Conservation (phyloP, 2,329 filamentous ascomycete species). For the Penicillium brasilianum region DNA sequence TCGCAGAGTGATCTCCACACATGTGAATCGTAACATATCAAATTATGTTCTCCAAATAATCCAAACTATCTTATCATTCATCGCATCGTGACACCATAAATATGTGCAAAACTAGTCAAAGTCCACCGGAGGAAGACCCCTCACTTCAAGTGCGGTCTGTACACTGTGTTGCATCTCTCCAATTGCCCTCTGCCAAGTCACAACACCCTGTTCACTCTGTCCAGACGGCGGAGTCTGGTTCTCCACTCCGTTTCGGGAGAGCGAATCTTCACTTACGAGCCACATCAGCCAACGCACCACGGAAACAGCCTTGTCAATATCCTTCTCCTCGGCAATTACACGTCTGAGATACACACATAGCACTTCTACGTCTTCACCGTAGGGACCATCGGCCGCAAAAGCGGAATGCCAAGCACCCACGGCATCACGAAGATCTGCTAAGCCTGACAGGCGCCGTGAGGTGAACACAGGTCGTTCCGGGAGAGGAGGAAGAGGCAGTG, state of each 20-base stretch:
- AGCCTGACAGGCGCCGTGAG: constrained; percentile 57
- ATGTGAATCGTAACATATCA: too few relatives aligned
- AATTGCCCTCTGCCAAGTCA: constrained; percentile 47
- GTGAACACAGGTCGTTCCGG: constrained; percentile 66
- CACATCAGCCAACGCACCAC: constrained; percentile 68
- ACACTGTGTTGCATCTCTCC: constrained; percentile 49
- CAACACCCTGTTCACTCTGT: constrained; percentile 28
- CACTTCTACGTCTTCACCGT: constrained; percentile 75
- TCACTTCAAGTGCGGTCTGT: constrained; percentile 48
- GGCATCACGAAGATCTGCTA: constrained; percentile 73
- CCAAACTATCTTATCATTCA: constrained; percentile 15
- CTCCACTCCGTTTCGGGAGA: constrained; percentile 45
- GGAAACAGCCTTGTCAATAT: constrained; percentile 74
- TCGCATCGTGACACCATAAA: constrained; percentile 12
- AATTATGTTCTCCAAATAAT: background rate
- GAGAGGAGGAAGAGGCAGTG: constrained; percentile 52
- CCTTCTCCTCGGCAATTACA: constrained; percentile 75
- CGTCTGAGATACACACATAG: constrained; percentile 72
- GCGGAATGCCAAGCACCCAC: constrained; percentile 76
- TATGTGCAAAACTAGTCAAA: constrained; percentile 38
- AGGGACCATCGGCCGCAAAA: constrained; percentile 76
- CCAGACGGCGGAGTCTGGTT: constrained; percentile 39
- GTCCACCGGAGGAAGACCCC: constrained; percentile 53
- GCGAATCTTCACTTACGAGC: constrained; percentile 41
- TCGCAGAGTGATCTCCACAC: too few relatives aligned